Base-by-base conservation (phyloP, 805 yeast species). In the Hanseniaspora hatyaiensis region DNA sequence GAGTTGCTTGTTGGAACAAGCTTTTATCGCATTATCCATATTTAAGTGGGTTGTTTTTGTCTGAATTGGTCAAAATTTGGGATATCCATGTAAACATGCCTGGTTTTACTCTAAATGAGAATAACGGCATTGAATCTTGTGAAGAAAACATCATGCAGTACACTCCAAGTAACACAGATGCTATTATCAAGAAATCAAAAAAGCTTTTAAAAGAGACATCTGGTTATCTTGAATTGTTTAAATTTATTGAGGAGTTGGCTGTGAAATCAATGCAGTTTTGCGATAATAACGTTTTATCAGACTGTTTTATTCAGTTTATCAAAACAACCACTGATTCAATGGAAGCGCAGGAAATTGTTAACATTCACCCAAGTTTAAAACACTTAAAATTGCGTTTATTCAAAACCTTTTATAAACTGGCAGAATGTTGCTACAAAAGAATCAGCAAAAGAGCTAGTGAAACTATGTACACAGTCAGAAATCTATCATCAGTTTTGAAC, bases 91-190 rank as follows among this genome's bases (percentile, higher is more conserved):
- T 26, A 65, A 66, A 23, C 65, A 65, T 34, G 96, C 97, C 3
- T 60, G 89, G 9, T 88, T 73, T 80, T 6, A 36, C 31, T 5
- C 34, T 47, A 11, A 47, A 36, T 30, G 69, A 66, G 4, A 55
- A 63, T 5, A 64, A 65, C 53, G 94, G 87, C 59, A 59, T 75
- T 6, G 57, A 55, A 0, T 66, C 70, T 48, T 80, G 89, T 20
- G 83, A 80, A 48, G 80, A 69, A 60, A 65, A 74, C 53, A 71
- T 69, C 44, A 92, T 92, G 98, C 92, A 84, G 53, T 92, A 92
- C 56, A 66, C 87, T 1, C 96, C 98, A 9, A 78, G 94, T 39
- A 79, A 82, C 63, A 79, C 77, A 54, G 67, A 68, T 38, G 70
- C 68, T 6, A 70, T 80, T 6, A 73, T 74, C 47, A 75, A 72